Base-by-base conservation (phyloP, 2,329 filamentous ascomycete species). In the Calcarisporium arbuscula region DNA sequence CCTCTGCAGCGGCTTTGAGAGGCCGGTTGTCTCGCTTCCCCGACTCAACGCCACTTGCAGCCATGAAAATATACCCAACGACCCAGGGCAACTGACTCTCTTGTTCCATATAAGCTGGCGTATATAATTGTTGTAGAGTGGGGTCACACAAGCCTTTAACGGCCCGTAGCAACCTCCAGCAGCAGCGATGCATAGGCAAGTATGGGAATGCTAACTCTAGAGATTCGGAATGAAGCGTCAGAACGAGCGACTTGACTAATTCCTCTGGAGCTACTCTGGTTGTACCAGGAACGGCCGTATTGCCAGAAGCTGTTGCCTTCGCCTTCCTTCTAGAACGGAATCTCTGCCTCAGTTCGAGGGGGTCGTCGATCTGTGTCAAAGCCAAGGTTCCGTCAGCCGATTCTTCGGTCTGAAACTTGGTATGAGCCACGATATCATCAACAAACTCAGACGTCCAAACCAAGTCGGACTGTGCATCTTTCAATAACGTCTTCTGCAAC, bases 121-220 rank as follows among this genome's bases (percentile, higher is more conserved):
- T 55, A 39, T 47, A 62, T 8, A 60, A 41, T n/a, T 54, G 18
- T 12, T 44, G 39, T 7, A 70, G 48, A 1, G 53, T 8, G 0
- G 48, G 30, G 12, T 57, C 49, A 30, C 56, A 60, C 3, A 36
- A 35, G 4, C 58, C 42, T 8, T 51, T 52, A 5, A 65, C 41
- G 2, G 26, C 17, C 4, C 55, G 49, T 8, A 70, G 53, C 4
- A 65, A 30, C 11, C 38, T 40, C 63, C 63, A 70, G 48, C 58
- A 63, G 18, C 38, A 34, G 4, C 56, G 54, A 41, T 68, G 67
- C 39, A 70, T 43, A 66, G n/a, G n/a, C n/a, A n/a, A 41, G 35
- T 65, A 64, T n/a, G 65, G 61, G 32, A 67, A 63, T 0, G 45
- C 41, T 5, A 65, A 32, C 39, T 64, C 58, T 1, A 58, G 4